Conservation (phyloP, 805 yeast species). For the Blastobotrys peoriensis region DNA sequence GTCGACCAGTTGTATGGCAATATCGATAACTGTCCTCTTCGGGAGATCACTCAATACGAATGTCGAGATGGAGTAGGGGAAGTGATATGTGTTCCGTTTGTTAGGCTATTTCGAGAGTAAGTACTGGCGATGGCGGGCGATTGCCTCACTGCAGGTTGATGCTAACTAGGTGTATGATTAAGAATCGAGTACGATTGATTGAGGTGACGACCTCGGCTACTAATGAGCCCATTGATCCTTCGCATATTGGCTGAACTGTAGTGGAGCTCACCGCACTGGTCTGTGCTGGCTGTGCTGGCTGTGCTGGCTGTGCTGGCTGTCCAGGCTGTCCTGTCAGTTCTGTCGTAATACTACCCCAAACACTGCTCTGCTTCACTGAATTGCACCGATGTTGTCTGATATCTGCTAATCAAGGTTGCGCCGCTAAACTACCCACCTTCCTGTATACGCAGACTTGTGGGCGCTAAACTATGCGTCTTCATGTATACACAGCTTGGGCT, state of each 20-base stretch:
- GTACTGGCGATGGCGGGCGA: background rate
- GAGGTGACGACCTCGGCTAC: slow-evolving; percentile 4
- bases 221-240: background rate
- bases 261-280: background rate
- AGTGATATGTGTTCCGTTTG: slow-evolving; percentile 25
- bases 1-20: slow-evolving; percentile 7
- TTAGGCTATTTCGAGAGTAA: slow-evolving; percentile 22
- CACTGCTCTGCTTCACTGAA: no score
- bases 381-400: no score
- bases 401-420: no score
- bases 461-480: no score
- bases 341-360: no score
- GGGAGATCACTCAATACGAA: slow-evolving; percentile 25
- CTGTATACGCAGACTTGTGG: no score
- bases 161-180: slow-evolving; percentile 5
- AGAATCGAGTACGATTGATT: background rate
- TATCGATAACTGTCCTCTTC: slow-evolving; percentile 20
- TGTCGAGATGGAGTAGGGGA: slow-evolving; percentile 21
- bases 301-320: no score
- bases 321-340: no score
- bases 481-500: no score
- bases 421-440: no score
- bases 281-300: no score
- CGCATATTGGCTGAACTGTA: background rate
- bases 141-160: background rate